Conservation (phyloP, 805 yeast species). For the Cyberlindnera amylophila region DNA sequence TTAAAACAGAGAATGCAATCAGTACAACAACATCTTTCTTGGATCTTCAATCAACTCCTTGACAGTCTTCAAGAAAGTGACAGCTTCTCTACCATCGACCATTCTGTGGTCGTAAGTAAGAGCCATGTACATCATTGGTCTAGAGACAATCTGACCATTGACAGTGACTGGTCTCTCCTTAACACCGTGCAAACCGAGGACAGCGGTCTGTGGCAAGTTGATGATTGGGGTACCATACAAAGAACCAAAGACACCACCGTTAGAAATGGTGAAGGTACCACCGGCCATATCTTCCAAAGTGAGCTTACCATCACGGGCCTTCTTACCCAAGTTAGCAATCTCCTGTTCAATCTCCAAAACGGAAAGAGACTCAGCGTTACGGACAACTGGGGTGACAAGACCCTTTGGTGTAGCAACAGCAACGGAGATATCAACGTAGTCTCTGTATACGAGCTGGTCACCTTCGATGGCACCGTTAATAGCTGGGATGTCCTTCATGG, state of each 20-base stretch:
- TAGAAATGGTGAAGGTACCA: constrained; percentile 97
- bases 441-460: constrained; percentile 92
- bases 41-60: constrained; percentile 99
- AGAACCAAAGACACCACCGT: constrained; percentile 99
- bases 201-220: constrained; percentile 98
- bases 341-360: constrained; percentile 88
- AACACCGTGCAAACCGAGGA: constrained; percentile 93
- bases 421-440: constrained; percentile 90
- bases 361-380: constrained; percentile 90
- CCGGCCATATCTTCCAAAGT: constrained; percentile 98
- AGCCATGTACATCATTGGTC: constrained; percentile 99
- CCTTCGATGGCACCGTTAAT: constrained; percentile 94
- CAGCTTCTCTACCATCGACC: constrained; percentile 98
- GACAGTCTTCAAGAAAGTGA: constrained; percentile 90
- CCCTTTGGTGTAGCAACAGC: constrained; percentile 99
- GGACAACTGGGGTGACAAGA: constrained; percentile 93
- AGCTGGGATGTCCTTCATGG: constrained; percentile 92
- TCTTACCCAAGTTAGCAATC: constrained; percentile 74
- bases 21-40: constrained; percentile 84
- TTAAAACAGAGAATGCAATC: constrained; percentile 8
- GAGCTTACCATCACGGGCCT: constrained; percentile 96
- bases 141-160: constrained; percentile 89
- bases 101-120: constrained; percentile 98
- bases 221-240: constrained; percentile 97
- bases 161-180: constrained; percentile 97